Evolutionary conservation across 1,139 yeast species (phyloP).

Genomic region (Ashbya aceris): DNA sequence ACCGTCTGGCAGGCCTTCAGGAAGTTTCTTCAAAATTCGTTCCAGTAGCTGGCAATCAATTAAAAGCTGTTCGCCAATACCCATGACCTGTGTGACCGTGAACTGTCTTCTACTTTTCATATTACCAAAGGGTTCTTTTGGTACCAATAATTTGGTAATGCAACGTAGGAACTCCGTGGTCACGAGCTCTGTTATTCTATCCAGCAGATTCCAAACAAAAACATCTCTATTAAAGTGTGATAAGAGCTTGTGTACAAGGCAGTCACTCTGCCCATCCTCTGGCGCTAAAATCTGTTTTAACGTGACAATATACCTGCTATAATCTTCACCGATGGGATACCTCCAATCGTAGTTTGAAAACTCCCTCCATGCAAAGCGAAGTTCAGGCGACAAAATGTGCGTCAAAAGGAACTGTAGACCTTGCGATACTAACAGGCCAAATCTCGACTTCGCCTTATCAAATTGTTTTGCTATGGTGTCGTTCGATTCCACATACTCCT

Average conservation of each 20-base stretch:
- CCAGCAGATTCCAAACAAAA: conserved; percentile 65
- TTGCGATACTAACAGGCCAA: conserved; percentile 48
- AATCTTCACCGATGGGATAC: conserved; percentile 54
- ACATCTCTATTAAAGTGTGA: conserved; percentile 60
- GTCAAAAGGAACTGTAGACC: conserved; percentile 49
- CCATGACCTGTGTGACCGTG: conserved; percentile 48
- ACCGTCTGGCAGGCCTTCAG: conserved; percentile 15
- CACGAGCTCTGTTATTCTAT: conserved; percentile 61
- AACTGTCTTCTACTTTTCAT: conserved; percentile 15
- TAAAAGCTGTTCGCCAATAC: conserved; percentile 73
- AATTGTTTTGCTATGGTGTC: conserved; percentile 35
- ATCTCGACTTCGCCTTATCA: conserved; percentile 47
- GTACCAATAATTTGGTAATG: conserved; percentile 39
- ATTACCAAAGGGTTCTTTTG: conserved; percentile 20
- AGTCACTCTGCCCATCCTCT: conserved; percentile 10
- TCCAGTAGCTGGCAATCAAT: conserved; percentile 63
- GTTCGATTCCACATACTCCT: conserved; percentile 32
- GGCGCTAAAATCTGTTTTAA: conserved; percentile 43
- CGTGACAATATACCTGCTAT: conserved; percentile 60
- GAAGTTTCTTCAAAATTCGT: conserved; percentile 34
- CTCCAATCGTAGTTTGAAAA: conserved; percentile 76
- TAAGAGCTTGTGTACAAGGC: conserved; percentile 35
- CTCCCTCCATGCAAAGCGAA: conserved; percentile 74
- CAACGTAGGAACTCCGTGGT: conserved; percentile 48
- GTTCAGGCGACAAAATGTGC: conserved; percentile 48